phyloP scores from a whole-genome alignment of 2,329 filamentous ascomycete species.

The Fusarium compactum region DNA sequence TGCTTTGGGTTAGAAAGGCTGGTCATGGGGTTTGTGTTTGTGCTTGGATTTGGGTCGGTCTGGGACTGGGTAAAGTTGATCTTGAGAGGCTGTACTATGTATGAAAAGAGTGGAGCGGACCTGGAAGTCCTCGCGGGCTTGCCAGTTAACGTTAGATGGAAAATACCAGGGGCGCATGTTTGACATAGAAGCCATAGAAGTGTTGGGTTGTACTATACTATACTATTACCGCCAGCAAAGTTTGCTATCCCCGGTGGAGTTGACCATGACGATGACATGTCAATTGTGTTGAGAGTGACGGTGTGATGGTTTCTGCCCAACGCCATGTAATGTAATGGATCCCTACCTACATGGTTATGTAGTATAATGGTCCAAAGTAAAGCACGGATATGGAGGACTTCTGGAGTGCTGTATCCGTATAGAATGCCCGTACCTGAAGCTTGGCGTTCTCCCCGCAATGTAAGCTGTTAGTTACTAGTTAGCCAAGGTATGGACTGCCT shows the following conservation, averaged over 20 bases:
- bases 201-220: conserved; percentile 1
- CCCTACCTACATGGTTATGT: neutral
- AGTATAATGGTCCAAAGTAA: neutral
- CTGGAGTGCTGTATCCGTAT: neutral
- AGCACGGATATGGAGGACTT: conserved; percentile 1
- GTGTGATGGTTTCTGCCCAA: conserved; percentile 43
- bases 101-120: conserved; percentile 29
- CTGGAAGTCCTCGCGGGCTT: conserved; percentile 44
- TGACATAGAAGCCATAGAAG: conserved; percentile 39
- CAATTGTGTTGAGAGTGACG: conserved; percentile 20
- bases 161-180: conserved; percentile 38
- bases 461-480: neutral
- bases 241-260: conserved; percentile 1
- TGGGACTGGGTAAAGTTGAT: neutral
- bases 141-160: conserved; percentile 24
- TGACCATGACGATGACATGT: conserved; percentile 2
- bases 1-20: conserved; percentile 35
- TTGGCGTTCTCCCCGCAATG: conserved; percentile 24
- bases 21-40: conserved; percentile 13
- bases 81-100: conserved; percentile 26
- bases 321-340: neutral
- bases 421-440: neutral
- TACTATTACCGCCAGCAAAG: conserved; percentile 8
- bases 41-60: neutral
- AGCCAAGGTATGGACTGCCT: conserved; percentile 4